These are phyloP conservation scores for Brettanomyces nanus DNA, from an alignment of 805 yeast genomes.

Conservation along the genomic window DNA sequence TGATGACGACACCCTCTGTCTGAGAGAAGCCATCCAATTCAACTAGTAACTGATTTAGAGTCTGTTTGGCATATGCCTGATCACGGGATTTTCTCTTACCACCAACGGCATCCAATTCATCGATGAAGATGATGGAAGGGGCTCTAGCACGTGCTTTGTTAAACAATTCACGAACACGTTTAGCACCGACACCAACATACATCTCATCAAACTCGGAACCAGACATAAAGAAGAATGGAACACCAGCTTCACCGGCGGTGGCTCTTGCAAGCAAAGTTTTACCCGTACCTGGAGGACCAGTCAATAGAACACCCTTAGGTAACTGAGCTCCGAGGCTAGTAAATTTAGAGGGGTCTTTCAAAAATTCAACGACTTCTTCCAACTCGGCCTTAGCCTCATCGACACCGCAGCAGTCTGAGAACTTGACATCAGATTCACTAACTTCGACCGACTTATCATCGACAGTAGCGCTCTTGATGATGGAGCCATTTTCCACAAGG, in stretches of 20 bases:
- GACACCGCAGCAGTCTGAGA: slow-evolving; percentile 92
- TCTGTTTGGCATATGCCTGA: slow-evolving; percentile 97
- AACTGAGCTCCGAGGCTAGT: slow-evolving; percentile 96
- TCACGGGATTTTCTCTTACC: slow-evolving; percentile 96
- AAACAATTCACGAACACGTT: slow-evolving; percentile 90
- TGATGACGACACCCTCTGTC: slow-evolving; percentile 85
- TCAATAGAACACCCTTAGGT: slow-evolving; percentile 92
- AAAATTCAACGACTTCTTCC: slow-evolving; percentile 95
- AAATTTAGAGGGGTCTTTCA: slow-evolving; percentile 92
- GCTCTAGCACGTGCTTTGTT: slow-evolving; percentile 89
- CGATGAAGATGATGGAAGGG: slow-evolving; percentile 95
- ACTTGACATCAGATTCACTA: slow-evolving; percentile 75
- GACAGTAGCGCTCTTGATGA: slow-evolving; percentile 64
- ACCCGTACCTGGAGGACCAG: slow-evolving; percentile 99
- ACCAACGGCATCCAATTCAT: slow-evolving; percentile 95
- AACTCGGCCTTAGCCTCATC: slow-evolving; percentile 97
- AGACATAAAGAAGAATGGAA: slow-evolving; percentile 96
- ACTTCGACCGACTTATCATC: slow-evolving; percentile 78
- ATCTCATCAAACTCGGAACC: slow-evolving; percentile 98
- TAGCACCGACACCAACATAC: slow-evolving; percentile 98
- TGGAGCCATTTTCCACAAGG: slow-evolving; percentile 74
- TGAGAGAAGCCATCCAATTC: slow-evolving; percentile 95
- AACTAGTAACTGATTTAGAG: slow-evolving; percentile 89
- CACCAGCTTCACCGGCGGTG: slow-evolving; percentile 98
- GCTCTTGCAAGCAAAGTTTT: slow-evolving; percentile 94